These are phyloP conservation scores for Marsdenia floribunda DNA, from an alignment of 257 asterid species.

Conservation along the genomic window DNA sequence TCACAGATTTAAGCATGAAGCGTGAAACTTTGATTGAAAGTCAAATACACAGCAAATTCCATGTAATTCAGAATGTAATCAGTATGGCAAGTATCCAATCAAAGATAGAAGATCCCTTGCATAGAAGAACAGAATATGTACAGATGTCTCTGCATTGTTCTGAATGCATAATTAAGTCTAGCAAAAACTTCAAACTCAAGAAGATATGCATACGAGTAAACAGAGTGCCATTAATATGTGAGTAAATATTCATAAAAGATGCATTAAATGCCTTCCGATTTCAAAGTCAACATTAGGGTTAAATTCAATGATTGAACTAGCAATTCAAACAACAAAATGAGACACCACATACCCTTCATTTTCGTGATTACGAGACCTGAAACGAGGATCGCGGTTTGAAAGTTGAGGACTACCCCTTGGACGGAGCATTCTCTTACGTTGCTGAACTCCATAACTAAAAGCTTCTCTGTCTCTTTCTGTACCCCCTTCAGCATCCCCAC, in stretches of 20 bases:
- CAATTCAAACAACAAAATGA: not conserved
- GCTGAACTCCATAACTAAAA: constrained; percentile 73
- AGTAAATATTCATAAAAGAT: not conserved
- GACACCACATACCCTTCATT: constrained; percentile 64
- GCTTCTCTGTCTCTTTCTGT: constrained; percentile 61
- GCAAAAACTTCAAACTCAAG: not conserved
- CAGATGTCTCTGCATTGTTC: not conserved
- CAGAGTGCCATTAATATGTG: not conserved
- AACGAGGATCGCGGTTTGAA: constrained; percentile 62
- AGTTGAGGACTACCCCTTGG: constrained; percentile 93
- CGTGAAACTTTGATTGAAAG: not conserved
- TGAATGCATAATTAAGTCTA: not conserved
- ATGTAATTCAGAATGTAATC: not conserved
- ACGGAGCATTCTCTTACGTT: constrained; percentile 80
- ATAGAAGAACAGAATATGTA: not conserved
- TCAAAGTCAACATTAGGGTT: not conserved
- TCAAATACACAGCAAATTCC: not conserved
- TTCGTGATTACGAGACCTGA: constrained; percentile 57
- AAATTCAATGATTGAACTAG: not conserved
- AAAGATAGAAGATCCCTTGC: not conserved
- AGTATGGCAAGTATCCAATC: not conserved
- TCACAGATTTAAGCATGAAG: not conserved
- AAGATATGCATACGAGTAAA: not conserved
- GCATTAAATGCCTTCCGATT: not conserved
- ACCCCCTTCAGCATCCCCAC: constrained; percentile 61